These are phyloP conservation scores for Penicillium sp. DNA, from an alignment of 2,329 filamentous ascomycete genomes.

Conservation along the genomic window DNA sequence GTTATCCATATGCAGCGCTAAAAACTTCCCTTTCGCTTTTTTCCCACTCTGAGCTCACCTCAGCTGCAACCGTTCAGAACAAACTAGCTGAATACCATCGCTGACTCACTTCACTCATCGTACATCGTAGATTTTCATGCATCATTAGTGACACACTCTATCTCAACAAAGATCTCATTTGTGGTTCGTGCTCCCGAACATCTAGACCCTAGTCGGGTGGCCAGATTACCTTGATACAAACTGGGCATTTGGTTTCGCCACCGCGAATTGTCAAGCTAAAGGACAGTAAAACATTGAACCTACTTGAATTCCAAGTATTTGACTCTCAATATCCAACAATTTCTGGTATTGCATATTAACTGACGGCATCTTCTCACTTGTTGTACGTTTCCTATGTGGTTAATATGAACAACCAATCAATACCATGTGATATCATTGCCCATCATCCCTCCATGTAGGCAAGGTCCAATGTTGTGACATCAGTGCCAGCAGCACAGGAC, in stretches of 20 bases:
- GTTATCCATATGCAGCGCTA: not conserved
- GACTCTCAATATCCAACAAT: not conserved
- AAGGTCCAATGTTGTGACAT: conserved; percentile 15
- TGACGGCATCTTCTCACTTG: not conserved
- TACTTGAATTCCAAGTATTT: not conserved
- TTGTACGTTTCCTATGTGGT: not conserved
- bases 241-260: not conserved
- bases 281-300: not conserved
- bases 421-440: conserved; percentile 21
- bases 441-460: conserved; percentile 15
- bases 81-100: accelerated
- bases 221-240: not conserved
- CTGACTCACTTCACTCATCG: accelerated
- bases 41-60: accelerated
- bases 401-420: conserved; percentile 6
- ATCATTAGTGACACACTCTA: not conserved
- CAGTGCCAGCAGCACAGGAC: conserved; percentile 4
- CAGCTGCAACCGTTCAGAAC: not conserved
- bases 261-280: not conserved
- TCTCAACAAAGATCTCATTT: not conserved
- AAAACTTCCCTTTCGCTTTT: accelerated
- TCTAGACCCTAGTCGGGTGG: not conserved
- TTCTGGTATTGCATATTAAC: not conserved
- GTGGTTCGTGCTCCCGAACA: not conserved
- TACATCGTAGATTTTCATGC: not conserved